Evolutionary conservation across 1,284 basidiomycete genomes (phyloP).

Genomic region (Ustilago nuda): DNA sequence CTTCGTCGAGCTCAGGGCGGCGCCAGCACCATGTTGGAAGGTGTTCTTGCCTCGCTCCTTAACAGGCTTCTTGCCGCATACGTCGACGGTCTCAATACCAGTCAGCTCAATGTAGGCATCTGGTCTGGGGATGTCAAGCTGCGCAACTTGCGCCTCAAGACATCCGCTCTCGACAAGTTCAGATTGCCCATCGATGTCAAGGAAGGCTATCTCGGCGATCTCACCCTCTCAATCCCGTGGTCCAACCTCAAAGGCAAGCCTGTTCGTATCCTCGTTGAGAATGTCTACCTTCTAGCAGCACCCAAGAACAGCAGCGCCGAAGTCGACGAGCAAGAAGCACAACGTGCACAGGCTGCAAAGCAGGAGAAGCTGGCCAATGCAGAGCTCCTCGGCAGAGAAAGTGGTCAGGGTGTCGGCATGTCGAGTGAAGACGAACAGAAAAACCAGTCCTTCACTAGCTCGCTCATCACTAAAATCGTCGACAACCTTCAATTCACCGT

Average conservation of each 20-base stretch:
- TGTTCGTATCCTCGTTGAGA: slow-evolving; percentile 90
- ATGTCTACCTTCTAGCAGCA: slow-evolving; percentile 93
- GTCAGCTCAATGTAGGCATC: slow-evolving; percentile 94
- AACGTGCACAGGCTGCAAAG: slow-evolving; percentile 85
- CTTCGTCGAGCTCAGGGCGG: not conserved
- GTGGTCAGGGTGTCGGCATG: slow-evolving; percentile 38
- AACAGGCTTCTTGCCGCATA: slow-evolving; percentile 94
- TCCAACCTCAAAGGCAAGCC: slow-evolving; percentile 92
- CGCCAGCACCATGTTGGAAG: slow-evolving; percentile 61
- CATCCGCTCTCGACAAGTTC: slow-evolving; percentile 94
- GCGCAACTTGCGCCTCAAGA: slow-evolving; percentile 83
- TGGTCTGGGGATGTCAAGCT: slow-evolving; percentile 91
- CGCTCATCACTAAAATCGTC: slow-evolving; percentile 88
- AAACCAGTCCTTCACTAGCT: slow-evolving; percentile 83
- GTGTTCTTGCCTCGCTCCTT: slow-evolving; percentile 67
- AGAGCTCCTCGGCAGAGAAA: slow-evolving; percentile 76
- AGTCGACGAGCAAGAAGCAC: slow-evolving; percentile 83
- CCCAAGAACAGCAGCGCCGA: slow-evolving; percentile 79
- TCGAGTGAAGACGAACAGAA: slow-evolving; percentile 77
- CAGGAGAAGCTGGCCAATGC: slow-evolving; percentile 88
- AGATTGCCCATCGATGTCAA: slow-evolving; percentile 94
- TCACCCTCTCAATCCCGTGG: slow-evolving; percentile 95
- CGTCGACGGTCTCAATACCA: slow-evolving; percentile 94
- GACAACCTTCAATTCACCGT: slow-evolving; percentile 97
- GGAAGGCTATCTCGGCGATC: slow-evolving; percentile 90